Base-by-base conservation (phyloP, 257 asterid genomes). In the Striga asiatica region DNA sequence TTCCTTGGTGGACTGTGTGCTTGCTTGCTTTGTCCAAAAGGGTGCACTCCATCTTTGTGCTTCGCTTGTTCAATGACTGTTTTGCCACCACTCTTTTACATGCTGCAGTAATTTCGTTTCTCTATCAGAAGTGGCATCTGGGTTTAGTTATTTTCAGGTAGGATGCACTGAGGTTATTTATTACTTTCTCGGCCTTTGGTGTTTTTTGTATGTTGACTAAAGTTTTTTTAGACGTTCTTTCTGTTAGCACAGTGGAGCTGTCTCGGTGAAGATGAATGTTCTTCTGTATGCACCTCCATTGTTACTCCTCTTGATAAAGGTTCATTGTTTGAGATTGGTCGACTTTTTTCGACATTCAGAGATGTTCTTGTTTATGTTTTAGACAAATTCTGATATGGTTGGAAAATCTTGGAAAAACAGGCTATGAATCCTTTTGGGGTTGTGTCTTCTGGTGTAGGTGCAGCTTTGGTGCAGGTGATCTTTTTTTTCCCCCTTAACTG, bases 1-100 rank as follows among this genome's bases (percentile, higher is more conserved):
- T 87, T 54, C 98, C 98, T 43, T 91, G 95, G 98, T 91, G 98
- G 98, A 96, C 96, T 37, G 74, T 91, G 53, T 73, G 79, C 75
- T 73, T 91, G 80, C 73, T 91, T 31, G 71, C 85, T 67, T 63
- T 91, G 70, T 91, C 98, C 32, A 91, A 91, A 71, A 71, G 95
- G 73, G 60, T 82, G 71, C 98, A 86, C 71, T 91, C 98, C 17
- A 91, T 91, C 62, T 91, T 91, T 48, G 81, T 91, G 74, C 95
- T 91, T 71, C 95, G 98, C 69, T 77, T 91, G 66, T 91, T 91
- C 78, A 91, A 91, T 62, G 98, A 91, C 65, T 91, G 98, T 78
- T 87, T 91, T 58, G 98, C 98, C 57, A 87, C 81, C 31, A 87
- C 96, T 52, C 76, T 91, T 50, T 81, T 91, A 63, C 96, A 91